These are phyloP conservation scores for Lunularia cruciata DNA, from an alignment of 225 moss, liverwort and hornwort genomes.

Conservation along the genomic window DNA sequence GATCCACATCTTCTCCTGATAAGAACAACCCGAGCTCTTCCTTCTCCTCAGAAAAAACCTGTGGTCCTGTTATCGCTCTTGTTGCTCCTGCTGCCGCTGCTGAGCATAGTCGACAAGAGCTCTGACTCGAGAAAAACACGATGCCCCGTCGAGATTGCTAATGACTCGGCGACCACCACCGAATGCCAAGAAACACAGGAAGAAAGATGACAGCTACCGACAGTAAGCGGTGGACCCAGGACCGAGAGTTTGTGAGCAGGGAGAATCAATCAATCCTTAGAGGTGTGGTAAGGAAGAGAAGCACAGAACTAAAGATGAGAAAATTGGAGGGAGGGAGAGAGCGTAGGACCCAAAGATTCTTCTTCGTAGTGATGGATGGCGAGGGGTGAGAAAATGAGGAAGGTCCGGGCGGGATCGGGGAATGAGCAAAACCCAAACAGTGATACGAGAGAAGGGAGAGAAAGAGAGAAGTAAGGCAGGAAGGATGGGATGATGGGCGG, in stretches of 20 bases:
- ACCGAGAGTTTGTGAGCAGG: background rate
- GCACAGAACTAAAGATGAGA: background rate
- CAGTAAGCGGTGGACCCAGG: constrained; percentile 12
- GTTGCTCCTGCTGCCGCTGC: no score
- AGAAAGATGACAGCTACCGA: constrained; percentile 17
- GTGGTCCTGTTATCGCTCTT: no score
- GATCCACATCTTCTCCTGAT: constrained; percentile 25
- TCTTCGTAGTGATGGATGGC: constrained; percentile 16
- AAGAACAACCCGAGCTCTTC: no score
- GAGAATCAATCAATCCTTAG: background rate
- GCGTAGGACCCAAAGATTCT: constrained; percentile 2
- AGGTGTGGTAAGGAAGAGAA: background rate
- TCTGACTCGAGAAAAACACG: background rate
- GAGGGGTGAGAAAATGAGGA: background rate
- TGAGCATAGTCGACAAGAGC: constrained; percentile 1
- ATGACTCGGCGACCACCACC: background rate
- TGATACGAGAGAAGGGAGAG: background rate
- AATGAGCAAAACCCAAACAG: background rate
- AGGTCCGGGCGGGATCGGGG: background rate
- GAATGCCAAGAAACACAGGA: constrained; percentile 17
- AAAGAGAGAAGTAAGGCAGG: background rate
- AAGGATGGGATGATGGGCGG: background rate
- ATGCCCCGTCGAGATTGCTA: constrained; percentile 1
- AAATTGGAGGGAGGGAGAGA: background rate
- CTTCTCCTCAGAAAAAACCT: background rate